Evolutionary conservation across 148 eudicot species (phyloP).

Genomic region (Cornus florida): DNA sequence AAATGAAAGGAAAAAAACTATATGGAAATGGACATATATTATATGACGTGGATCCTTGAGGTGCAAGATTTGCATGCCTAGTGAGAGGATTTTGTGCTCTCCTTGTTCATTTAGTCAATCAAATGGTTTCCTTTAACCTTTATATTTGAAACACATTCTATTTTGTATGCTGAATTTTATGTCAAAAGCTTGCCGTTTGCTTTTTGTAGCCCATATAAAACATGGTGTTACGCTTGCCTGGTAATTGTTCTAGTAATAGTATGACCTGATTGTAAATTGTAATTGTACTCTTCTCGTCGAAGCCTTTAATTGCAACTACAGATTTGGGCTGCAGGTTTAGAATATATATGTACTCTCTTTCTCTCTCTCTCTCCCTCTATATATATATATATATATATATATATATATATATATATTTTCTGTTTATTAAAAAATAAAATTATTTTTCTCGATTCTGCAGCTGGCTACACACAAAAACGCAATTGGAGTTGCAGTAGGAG

Average conservation of each 20-base stretch:
- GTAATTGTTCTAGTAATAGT: not conserved
- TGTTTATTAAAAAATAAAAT: not conserved
- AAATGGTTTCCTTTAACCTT: not conserved
- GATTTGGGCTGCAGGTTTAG: not conserved
- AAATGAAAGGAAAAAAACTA: not conserved
- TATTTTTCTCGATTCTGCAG: slow-evolving; percentile 33
- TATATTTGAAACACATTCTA: not conserved
- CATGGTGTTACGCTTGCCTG: not conserved
- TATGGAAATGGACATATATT: not conserved
- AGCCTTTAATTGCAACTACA: not conserved
- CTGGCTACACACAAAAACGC: slow-evolving; percentile 94
- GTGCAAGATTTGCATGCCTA: not conserved
- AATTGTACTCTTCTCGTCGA: not conserved
- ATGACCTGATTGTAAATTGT: not conserved
- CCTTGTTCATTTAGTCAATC: not conserved
- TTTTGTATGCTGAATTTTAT: not conserved
- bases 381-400: no score
- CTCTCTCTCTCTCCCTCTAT: no score
- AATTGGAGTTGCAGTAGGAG: slow-evolving; percentile 85
- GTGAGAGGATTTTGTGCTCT: not conserved
- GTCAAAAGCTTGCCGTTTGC: not conserved
- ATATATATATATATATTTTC: not conserved
- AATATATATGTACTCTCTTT: no score
- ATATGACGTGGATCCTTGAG: not conserved
- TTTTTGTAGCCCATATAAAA: not conserved